Conservation (phyloP, 1,284 basidiomycete genomes). For the Quambalaria eucalypti region DNA sequence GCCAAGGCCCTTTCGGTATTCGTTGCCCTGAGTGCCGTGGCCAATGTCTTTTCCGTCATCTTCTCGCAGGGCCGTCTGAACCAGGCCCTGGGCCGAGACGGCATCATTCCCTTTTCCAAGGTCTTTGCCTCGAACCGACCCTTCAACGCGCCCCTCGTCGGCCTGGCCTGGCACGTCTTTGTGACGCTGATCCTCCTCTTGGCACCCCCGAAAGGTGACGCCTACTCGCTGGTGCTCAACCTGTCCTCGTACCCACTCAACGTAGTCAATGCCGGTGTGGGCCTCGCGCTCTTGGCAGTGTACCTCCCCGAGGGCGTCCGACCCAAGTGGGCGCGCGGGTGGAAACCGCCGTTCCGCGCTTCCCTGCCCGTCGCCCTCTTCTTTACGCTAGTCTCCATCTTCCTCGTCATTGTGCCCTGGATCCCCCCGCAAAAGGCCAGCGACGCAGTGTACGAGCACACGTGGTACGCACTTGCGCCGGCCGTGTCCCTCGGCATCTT, state of each 20-base stretch:
- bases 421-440: conserved; percentile 53
- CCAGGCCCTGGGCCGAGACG: conserved; percentile 57
- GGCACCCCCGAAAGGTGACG: conserved; percentile 54
- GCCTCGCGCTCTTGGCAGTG: conserved; percentile 53
- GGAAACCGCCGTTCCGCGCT: conserved; percentile 25
- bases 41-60: conserved; percentile 51
- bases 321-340: conserved; percentile 17
- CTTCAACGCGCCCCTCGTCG: conserved; percentile 52
- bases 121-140: conserved; percentile 53
- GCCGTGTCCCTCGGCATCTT: conserved; percentile 44
- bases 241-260: conserved; percentile 55
- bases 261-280: conserved; percentile 53
- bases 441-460: conserved; percentile 4
- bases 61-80: conserved; percentile 52
- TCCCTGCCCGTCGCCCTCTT: conserved; percentile 55
- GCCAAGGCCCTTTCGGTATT: conserved; percentile 54
- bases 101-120: conserved; percentile 52
- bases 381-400: conserved; percentile 54
- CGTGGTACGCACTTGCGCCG: conserved; percentile 19
- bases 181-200: conserved; percentile 55
- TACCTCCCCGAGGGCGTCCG: conserved; percentile 17
- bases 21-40: conserved; percentile 52
- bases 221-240: conserved; percentile 56
- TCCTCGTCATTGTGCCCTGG: conserved; percentile 57
- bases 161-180: conserved; percentile 48